These are phyloP conservation scores for Mycena kentingensis DNA, from an alignment of 768 basidiomycete genomes.

Conservation along the genomic window DNA sequence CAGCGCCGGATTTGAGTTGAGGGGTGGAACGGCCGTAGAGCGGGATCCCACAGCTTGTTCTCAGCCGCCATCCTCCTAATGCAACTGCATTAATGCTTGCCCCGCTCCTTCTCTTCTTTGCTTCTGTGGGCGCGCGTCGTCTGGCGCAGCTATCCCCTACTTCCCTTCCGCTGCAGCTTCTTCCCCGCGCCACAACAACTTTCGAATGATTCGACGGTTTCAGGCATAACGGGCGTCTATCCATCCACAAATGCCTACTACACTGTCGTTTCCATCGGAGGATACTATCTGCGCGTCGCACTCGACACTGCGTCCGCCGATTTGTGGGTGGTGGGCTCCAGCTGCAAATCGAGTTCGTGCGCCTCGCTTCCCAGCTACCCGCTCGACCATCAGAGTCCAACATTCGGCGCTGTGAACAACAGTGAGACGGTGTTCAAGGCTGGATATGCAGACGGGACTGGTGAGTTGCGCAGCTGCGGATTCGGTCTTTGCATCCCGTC, in stretches of 20 bases:
- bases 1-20: not conserved
- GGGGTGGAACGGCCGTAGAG: not conserved
- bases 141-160: constrained; percentile 29
- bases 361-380: constrained; percentile 68
- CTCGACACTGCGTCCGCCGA: constrained; percentile 78
- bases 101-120: constrained; percentile 20
- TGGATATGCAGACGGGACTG: constrained; percentile 67
- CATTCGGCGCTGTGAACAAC: constrained; percentile 60
- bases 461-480: constrained; percentile 41
- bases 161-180: constrained; percentile 27
- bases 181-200: constrained; percentile 5
- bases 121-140: constrained; percentile 25
- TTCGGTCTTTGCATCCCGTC: not conserved
- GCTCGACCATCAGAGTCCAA: constrained; percentile 62
- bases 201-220: constrained; percentile 3
- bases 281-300: constrained; percentile 65
- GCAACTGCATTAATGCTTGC: constrained; percentile 13
- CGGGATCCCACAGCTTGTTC: constrained; percentile 3
- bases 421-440: constrained; percentile 63
- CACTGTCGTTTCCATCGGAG: constrained; percentile 36
- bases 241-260: constrained; percentile 50
- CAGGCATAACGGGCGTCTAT: constrained; percentile 46
- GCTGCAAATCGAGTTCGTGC: constrained; percentile 59
- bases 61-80: not conserved
- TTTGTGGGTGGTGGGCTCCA: constrained; percentile 70